Base-by-base conservation (phyloP, 305 asterid genomes). In the Fraxinus latifolia region DNA sequence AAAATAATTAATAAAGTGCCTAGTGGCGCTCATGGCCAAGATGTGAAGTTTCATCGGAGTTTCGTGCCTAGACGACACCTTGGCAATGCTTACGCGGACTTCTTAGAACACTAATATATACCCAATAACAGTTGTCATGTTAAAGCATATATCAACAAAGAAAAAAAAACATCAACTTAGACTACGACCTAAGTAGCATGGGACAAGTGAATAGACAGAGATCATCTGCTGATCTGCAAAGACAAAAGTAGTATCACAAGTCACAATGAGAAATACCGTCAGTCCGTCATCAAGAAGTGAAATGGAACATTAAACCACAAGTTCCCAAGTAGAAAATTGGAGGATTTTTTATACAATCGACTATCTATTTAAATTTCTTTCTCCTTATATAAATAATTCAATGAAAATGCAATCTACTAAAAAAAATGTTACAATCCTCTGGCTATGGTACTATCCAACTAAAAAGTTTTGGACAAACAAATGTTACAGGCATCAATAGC, bases 401-500 rank as follows among this genome's bases (percentile, higher is more conserved):
- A 17, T 53, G 25, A 17, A 53, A 53, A 53, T 17, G 65, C 3
- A 5, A 53, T 17, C 65, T 5, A 53, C 65, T 53, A 53, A 53
- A 14, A 15, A 53, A 19, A 53, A n/a, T 5, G 65, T n/a, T 53
- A 53, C 65, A 53, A n/a, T 53, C 65, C 65, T n/a, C 65, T 1
- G 65, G 25, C 37, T 67, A 25, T 4, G 74, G 27, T 53, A n/a
- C 83, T 37, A 74, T 50, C 23, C 36, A 55, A 58, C 82, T 32
- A 72, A 71, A 17, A 68, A 76, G 82, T 82, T 79, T 65, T 11
- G 36, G 42, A 34, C 19, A 50, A 85, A 47, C 53, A 84, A 42
- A 74, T 75, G 77, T 47, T 85, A 82, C 81, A 78, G 21, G 7
- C 74, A 78, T 72, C 79, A 76, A 2, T 32, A 67, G 42, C 81